Evolutionary conservation across 805 yeast genomes (phyloP).

Genomic region (Kuraishia floccosa): DNA sequence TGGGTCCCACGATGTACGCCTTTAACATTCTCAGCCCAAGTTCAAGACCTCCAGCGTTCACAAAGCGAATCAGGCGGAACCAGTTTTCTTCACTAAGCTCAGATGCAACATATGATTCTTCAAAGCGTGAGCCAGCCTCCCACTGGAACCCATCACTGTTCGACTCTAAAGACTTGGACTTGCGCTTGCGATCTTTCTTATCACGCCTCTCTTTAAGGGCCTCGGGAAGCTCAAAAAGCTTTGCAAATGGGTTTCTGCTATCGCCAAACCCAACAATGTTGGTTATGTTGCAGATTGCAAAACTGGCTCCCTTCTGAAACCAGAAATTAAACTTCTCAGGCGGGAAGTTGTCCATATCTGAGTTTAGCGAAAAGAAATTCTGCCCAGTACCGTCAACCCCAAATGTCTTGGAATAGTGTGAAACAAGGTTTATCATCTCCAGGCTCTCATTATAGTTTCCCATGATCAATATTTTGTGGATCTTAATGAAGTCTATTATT

Average conservation of each 20-base stretch:
- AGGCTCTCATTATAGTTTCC: slow-evolving; percentile 43
- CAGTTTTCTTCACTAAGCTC: slow-evolving; percentile 30
- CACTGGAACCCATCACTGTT: slow-evolving; percentile 10
- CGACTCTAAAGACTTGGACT: slow-evolving; percentile 18
- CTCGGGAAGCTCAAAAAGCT: slow-evolving; percentile 60
- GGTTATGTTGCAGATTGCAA: slow-evolving; percentile 66
- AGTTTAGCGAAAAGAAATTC: slow-evolving; percentile 41
- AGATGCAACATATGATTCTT: slow-evolving; percentile 12
- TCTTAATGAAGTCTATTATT: slow-evolving; percentile 50
- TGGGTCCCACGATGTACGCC: slow-evolving; percentile 60
- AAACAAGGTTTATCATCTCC: slow-evolving; percentile 47
- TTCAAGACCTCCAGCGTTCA: slow-evolving; percentile 56
- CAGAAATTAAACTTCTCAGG: slow-evolving; percentile 52
- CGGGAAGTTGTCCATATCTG: slow-evolving; percentile 9
- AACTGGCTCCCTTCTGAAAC: slow-evolving; percentile 66
- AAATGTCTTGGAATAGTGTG: slow-evolving; percentile 54
- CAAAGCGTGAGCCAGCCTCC: slow-evolving; percentile 8
- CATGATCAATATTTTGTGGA: slow-evolving; percentile 55
- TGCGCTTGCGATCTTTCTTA: slow-evolving; percentile 55
- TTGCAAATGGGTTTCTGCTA: slow-evolving; percentile 65
- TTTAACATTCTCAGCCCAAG: slow-evolving; percentile 57
- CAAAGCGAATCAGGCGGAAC: slow-evolving; percentile 41
- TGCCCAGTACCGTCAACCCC: slow-evolving; percentile 57
- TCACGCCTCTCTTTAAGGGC: slow-evolving; percentile 63
- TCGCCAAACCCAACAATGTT: slow-evolving; percentile 75